Conservation (phyloP, 1,284 basidiomycete genomes). For the Puccinia polysora region DNA sequence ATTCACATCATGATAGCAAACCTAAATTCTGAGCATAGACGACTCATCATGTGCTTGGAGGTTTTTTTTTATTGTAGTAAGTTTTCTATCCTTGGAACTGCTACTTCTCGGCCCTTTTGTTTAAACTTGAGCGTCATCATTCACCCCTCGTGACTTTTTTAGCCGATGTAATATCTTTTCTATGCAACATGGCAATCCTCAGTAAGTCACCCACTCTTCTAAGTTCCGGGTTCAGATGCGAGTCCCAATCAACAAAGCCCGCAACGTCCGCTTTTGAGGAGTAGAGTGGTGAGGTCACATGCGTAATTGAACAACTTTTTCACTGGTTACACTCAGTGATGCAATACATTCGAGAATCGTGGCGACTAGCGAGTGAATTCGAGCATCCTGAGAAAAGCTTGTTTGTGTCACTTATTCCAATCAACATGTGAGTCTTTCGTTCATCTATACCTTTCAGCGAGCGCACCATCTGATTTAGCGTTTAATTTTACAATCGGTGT, state of each 20-base stretch:
- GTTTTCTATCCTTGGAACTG: background rate
- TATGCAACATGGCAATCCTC: constrained; percentile 23
- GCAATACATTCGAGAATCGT: constrained; percentile 23
- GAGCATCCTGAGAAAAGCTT: constrained; percentile 1
- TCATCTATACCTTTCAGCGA: background rate
- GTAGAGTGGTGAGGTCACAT: no score
- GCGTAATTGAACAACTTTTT: background rate
- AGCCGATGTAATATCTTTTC: constrained; percentile 28
- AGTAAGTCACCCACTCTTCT: constrained; percentile 13
- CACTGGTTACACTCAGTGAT: background rate
- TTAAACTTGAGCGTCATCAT: background rate
- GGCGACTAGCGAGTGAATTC: background rate
- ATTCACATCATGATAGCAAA: constrained; percentile 25
- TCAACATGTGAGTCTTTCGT: background rate
- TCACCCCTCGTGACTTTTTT: background rate
- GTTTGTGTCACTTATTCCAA: constrained; percentile 14
- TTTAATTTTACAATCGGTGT: background rate
- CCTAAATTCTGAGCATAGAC: constrained; percentile 1
- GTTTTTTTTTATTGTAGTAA: constrained; percentile 34
- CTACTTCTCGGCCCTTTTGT: background rate
- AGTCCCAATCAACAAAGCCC: no score
- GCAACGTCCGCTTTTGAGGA: no score
- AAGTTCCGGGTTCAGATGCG: no score
- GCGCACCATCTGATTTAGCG: background rate
- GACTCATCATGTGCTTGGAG: constrained; percentile 10